Evolutionary conservation across 164 flowering plant genomes (phyloP).

Genomic region (Saururus chinensis): DNA sequence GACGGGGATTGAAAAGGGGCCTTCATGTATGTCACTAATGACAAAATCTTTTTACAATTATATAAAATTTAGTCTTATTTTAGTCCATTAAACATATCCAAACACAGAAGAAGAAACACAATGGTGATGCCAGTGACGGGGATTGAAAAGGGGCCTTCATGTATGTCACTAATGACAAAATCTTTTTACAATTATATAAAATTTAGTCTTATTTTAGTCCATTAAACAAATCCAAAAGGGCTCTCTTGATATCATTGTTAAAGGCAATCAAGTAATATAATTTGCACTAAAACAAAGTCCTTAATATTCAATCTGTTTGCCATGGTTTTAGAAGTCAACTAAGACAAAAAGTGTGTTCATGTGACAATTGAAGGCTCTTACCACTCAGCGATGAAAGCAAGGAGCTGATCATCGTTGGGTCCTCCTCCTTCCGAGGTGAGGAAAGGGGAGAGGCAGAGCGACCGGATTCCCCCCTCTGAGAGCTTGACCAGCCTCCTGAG

Average conservation of each 20-base stretch:
- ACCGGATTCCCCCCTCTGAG: background rate
- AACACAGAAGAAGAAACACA: too few species aligned
- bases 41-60: too few species aligned
- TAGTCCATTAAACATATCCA: too few species aligned
- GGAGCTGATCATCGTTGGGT: slow-evolving; percentile 1
- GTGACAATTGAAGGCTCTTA: background rate
- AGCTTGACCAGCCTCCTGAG: background rate
- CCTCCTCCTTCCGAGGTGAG: background rate
- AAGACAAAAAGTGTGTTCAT: background rate
- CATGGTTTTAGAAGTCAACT: background rate
- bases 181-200: too few species aligned
- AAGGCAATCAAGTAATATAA: background rate
- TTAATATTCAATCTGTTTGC: background rate
- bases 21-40: too few species aligned
- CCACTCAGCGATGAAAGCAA: slow-evolving; percentile 5
- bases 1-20: too few species aligned
- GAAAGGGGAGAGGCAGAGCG: slow-evolving; percentile 3
- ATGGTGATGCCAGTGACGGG: too few species aligned
- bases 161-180: too few species aligned
- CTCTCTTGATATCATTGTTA: background rate
- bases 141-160: too few species aligned
- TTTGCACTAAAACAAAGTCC: background rate
- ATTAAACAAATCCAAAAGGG: too few species aligned
- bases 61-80: too few species aligned
- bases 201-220: too few species aligned